These are phyloP conservation scores for Lactarius psammicola DNA, from an alignment of 768 basidiomycete species.

Conservation along the genomic window DNA sequence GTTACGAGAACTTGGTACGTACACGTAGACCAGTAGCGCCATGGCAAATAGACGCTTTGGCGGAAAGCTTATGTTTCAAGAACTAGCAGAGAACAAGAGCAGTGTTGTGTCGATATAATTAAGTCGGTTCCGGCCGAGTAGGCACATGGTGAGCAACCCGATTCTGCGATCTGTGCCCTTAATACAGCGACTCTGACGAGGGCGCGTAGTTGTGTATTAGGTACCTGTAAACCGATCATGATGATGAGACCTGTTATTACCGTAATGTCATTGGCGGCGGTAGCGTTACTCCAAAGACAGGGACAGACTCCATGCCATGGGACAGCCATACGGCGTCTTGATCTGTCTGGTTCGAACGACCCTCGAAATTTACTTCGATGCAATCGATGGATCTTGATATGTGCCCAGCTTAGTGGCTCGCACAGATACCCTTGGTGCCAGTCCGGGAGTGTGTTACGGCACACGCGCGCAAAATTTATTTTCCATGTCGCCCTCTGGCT, in stretches of 20 bases:
- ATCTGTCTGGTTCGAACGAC: background rate
- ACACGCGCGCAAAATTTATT: background rate
- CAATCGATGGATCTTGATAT: background rate
- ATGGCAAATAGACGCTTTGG: background rate
- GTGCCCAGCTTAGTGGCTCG: background rate
- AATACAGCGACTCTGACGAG: background rate
- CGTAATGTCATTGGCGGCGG: background rate
- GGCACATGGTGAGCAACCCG: background rate
- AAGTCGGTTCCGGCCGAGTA: background rate
- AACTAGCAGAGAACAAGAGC: background rate
- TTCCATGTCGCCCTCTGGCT: background rate
- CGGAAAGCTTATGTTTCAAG: background rate
- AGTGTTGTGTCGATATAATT: background rate
- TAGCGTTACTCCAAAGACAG: background rate
- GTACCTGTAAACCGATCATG: background rate
- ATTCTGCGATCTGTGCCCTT: background rate
- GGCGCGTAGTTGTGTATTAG: background rate
- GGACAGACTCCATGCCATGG: background rate
- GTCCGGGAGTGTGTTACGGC: no score
- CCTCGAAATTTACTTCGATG: background rate
- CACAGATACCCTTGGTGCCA: background rate
- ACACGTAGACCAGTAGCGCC: background rate
- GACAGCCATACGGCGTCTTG: background rate
- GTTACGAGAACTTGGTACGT: no score
- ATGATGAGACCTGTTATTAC: no score